Conservation (phyloP, 2,329 filamentous ascomycete genomes). For the Lasiodiplodia theobromae region DNA sequence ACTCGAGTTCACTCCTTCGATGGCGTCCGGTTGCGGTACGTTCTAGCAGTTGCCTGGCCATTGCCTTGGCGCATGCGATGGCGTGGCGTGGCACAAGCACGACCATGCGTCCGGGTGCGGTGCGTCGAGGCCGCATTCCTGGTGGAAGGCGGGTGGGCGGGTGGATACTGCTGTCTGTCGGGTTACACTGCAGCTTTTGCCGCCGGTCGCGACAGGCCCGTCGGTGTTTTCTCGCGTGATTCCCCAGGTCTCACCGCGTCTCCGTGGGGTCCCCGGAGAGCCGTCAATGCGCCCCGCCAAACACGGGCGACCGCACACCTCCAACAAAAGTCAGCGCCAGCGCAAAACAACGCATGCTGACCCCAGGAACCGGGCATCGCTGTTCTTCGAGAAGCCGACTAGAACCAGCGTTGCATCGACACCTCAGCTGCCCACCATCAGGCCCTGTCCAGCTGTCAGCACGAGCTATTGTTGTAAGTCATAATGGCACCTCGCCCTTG, state of each 20-base stretch:
- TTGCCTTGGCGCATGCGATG: conserved; percentile 14
- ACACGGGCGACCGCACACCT: background rate
- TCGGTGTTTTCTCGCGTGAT: conserved; percentile 11
- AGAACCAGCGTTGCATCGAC: background rate
- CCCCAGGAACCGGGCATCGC: background rate
- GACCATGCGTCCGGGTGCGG: conserved; percentile 5
- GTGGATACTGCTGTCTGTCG: background rate
- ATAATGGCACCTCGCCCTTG: background rate
- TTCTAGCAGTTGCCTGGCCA: background rate
- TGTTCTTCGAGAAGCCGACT: background rate
- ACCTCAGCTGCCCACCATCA: background rate
- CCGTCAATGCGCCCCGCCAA: background rate
- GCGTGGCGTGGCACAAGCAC: background rate
- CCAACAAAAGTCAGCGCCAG: background rate
- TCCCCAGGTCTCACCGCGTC: conserved; percentile 20
- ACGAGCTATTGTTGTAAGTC: background rate
- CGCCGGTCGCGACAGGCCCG: background rate
- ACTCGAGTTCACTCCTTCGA: background rate
- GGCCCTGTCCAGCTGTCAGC: background rate
- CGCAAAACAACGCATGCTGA: conserved; percentile 1
- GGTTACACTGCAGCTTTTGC: background rate
- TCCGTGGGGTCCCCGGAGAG: conserved; percentile 8
- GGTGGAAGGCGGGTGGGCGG: background rate
- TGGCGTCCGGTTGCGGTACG: conserved; percentile 8
- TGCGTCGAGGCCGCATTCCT: background rate